Evolutionary conservation across 257 asterid species (phyloP).

Genomic region (Plantago ovata): DNA sequence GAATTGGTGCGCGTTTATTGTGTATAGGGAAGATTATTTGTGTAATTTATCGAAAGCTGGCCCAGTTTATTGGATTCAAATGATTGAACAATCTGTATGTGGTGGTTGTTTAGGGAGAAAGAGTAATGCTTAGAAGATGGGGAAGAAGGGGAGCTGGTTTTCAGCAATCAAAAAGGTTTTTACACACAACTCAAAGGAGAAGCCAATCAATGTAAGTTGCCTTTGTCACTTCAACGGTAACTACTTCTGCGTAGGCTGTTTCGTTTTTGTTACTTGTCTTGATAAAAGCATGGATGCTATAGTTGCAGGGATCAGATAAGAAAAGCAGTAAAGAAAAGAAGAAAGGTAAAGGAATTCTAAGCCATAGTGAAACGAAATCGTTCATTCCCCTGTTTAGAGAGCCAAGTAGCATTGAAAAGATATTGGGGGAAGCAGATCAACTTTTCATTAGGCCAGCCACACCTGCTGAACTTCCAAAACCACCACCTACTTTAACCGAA

Average conservation of each 20-base stretch:
- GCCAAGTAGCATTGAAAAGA: conserved; percentile 96
- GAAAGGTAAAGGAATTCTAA: conserved; percentile 63
- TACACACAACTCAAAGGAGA: conserved; percentile 64
- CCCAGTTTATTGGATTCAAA: conserved; percentile 8
- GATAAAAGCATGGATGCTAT: not conserved
- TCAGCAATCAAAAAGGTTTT: conserved; percentile 89
- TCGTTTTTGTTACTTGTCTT: not conserved
- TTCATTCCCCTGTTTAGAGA: conserved; percentile 76
- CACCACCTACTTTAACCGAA: conserved; percentile 37
- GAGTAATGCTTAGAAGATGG: conserved; percentile 84
- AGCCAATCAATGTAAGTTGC: conserved; percentile 51
- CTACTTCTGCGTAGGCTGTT: not conserved
- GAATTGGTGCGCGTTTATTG: not conserved
- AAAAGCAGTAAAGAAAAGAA: conserved; percentile 65
- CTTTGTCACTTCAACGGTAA: not conserved
- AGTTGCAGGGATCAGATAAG: conserved; percentile 61
- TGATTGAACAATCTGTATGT: conserved; percentile 5
- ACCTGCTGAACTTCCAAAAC: conserved; percentile 38
- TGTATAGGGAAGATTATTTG: not conserved
- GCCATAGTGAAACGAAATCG: conserved; percentile 62
- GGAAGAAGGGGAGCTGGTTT: conserved; percentile 96
- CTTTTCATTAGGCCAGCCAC: conserved; percentile 50
- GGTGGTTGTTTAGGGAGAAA: conserved; percentile 38
- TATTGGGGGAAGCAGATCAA: conserved; percentile 87
- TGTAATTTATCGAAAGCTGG: conserved; percentile 11